Percentiles rank a stretch among this genome's conserved stretches.
phyloP scores from a whole-genome alignment of 116 monocot species.

The Dioscorea cayenensis region DNA sequence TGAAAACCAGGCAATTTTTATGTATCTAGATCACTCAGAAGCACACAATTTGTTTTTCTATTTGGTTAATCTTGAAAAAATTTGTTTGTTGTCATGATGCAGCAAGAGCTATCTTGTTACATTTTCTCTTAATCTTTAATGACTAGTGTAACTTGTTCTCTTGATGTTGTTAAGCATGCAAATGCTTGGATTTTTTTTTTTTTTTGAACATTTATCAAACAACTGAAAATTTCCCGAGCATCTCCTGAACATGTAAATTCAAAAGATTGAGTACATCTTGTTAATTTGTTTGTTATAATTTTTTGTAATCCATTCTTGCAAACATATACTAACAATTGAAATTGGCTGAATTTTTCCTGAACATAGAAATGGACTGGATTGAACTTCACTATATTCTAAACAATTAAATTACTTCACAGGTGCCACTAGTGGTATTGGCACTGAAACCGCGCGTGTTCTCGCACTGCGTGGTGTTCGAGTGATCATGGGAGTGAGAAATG shows the following conservation, averaged over 20 bases:
- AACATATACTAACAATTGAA: too few relatives aligned
- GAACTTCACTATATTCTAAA: too few relatives aligned
- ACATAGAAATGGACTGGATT: too few relatives aligned
- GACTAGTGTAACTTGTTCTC: not conserved
- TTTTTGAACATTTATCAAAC: not conserved
- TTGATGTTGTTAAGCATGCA: not conserved
- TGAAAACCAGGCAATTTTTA: not conserved
- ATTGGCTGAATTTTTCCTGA: too few relatives aligned
- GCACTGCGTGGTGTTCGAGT: constrained; percentile 22
- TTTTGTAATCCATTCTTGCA: too few relatives aligned
- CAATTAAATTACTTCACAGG: constrained; percentile 4
- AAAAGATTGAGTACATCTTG: not conserved
- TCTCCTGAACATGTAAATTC: not conserved
- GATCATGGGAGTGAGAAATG: constrained; percentile 19
- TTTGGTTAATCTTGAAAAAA: too few relatives aligned
- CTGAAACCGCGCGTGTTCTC: constrained; percentile 29
- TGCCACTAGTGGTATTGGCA: constrained; percentile 28
- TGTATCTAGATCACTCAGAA: not conserved
- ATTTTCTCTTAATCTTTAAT: not conserved
- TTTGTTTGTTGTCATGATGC: too few relatives aligned
- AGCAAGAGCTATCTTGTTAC: too few relatives aligned
- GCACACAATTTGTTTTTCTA: not conserved
- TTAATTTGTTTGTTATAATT: too few relatives aligned
- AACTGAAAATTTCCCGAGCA: not conserved
- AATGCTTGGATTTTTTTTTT: not conserved